phyloP scores from a whole-genome alignment of 208 protist genomes.

The Lotmaria passim region DNA sequence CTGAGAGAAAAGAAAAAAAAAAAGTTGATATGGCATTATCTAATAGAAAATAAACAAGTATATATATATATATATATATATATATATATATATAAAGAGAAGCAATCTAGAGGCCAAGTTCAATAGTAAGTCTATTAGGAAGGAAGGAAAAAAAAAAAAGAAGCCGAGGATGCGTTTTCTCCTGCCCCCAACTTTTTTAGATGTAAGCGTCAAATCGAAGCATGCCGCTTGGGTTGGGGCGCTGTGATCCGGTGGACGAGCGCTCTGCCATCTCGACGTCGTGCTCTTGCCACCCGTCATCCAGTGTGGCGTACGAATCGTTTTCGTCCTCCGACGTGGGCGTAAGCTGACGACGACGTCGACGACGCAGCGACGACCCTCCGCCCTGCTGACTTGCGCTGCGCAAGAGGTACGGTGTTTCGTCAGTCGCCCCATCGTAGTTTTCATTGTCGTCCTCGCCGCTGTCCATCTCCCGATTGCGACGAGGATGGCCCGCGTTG shows the following conservation, averaged over 20 bases:
- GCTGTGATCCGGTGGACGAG: constrained; percentile 22
- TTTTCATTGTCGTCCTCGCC: constrained; percentile 1
- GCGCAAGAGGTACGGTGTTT: constrained; percentile 11
- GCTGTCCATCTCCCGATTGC: not conserved
- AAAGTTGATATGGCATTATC: too few species aligned
- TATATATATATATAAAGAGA: too few species aligned
- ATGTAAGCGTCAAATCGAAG: constrained; percentile 50
- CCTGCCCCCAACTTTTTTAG: constrained; percentile 8
- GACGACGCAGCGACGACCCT: constrained; percentile 12
- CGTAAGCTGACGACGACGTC: not conserved
- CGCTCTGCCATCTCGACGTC: constrained; percentile 7
- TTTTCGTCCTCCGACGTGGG: not conserved
- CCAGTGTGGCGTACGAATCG: not conserved
- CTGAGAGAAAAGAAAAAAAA: too few species aligned
- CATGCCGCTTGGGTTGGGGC: constrained; percentile 14
- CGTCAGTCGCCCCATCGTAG: not conserved
- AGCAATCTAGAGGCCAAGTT: too few species aligned
- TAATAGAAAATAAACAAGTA: too few species aligned
- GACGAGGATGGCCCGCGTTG: too few species aligned
- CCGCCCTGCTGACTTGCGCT: constrained; percentile 2
- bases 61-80: too few species aligned
- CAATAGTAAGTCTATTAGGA: too few species aligned
- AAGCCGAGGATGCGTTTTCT: too few species aligned
- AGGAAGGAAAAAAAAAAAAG: too few species aligned
- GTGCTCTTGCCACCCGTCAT: constrained; percentile 5